Base-by-base conservation (phyloP, 805 yeast species). In the Danielozyma ontarioensis region DNA sequence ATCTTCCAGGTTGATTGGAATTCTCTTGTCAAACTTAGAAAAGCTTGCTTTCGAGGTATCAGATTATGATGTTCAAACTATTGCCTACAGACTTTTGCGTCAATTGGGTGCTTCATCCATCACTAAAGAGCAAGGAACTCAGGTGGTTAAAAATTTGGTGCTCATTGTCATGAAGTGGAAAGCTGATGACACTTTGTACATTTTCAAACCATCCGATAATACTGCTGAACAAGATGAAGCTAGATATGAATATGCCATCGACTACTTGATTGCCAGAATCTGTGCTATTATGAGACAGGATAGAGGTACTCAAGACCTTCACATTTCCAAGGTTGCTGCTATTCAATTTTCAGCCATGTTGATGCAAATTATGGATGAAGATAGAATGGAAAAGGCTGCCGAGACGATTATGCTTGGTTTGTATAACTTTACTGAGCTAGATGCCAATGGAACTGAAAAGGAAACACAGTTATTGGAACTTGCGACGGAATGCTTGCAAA, bases 81-180 rank as follows among this genome's bases (percentile, higher is more conserved):
- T 83, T 33, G 83, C 82, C 0, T 73, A 74, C 44, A 72, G 87
- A 46, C 59, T 75, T 24, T 66, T 87, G 38, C 83, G 89, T 48
- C 96, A 86, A 63, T 60, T 90, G 30, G 77, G 83, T 17, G 96
- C 96, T 2, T 93, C 96, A 2, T 57, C 72, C 5, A 67, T 88
- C 17, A 59, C 83, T 3, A 80, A 78, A 32, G 74, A 70, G 1
- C 62, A 87, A 35, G 83, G 84, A 0, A 53, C 68, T 13, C 83
- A 80, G 50, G 68, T 75, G 18, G 77, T 83, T 15, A 84, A 81
- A 53, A 80, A 81, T 39, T 55, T 89, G 40, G 78, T 81, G 1
- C 53, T 65, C 24, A 66, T 86, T 19, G 64, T 80, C 5, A 69
- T 71, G 57, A 59, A 59, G 34, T 88, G 95, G 95, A 69, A 74